A percentile compares a stretch with the other conserved stretches of the same genome.
phyloP scores from a whole-genome alignment of 768 basidiomycete genomes.

The Boletus tylopilopsis region DNA sequence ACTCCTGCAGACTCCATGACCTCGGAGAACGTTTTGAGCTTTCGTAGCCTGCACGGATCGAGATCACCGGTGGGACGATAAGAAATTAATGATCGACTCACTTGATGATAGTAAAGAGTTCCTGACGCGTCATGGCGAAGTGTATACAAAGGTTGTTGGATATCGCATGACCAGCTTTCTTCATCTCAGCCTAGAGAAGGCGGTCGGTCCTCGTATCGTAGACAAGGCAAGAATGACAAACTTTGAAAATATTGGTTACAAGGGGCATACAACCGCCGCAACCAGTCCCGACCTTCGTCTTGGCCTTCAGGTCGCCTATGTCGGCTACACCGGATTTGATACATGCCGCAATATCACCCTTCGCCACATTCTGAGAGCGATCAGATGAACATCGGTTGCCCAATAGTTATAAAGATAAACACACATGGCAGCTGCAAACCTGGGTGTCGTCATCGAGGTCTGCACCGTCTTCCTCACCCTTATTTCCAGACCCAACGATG shows the following conservation, averaged over 20 bases:
- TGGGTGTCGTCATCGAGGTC: constrained; percentile 72
- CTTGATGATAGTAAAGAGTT: constrained; percentile 63
- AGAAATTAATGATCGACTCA: constrained; percentile 10
- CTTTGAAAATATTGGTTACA: constrained; percentile 39
- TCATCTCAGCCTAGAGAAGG: constrained; percentile 53
- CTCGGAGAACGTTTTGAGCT: constrained; percentile 50
- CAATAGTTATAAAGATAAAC: constrained; percentile 5
- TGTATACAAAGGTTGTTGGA: constrained; percentile 63
- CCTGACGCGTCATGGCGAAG: constrained; percentile 59
- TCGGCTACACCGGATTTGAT: constrained; percentile 47
- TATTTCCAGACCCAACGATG: constrained; percentile 52
- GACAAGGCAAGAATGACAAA: constrained; percentile 1
- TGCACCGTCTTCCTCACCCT: constrained; percentile 53
- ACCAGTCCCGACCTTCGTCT: constrained; percentile 69
- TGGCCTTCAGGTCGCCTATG: constrained; percentile 53
- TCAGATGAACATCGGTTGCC: neutral
- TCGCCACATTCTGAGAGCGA: constrained; percentile 52
- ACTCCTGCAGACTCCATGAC: constrained; percentile 51
- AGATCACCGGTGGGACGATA: neutral
- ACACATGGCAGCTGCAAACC: constrained; percentile 65
- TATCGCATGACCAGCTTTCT: constrained; percentile 56
- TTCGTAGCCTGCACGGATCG: constrained; percentile 43
- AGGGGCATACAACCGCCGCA: constrained; percentile 74
- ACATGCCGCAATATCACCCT: constrained; percentile 50
- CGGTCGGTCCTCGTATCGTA: neutral